Percentiles rank a stretch among this genome's conserved stretches.
These are phyloP conservation scores for Blastomyces gilchristii DNA, from an alignment of 2,329 filamentous ascomycete genomes.

Conservation along the genomic window DNA sequence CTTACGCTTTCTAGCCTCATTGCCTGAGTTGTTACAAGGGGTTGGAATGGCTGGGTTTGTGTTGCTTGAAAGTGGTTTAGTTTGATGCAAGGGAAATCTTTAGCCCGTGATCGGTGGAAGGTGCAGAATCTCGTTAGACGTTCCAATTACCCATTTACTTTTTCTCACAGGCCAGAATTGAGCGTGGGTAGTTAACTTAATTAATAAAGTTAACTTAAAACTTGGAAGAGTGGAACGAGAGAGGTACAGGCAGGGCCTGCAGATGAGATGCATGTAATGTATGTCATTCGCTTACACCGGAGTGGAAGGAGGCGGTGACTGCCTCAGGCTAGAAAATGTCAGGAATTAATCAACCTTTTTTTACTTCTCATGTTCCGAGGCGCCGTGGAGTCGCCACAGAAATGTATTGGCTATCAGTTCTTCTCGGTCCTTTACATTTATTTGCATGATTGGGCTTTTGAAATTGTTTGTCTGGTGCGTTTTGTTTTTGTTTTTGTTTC, in stretches of 20 bases:
- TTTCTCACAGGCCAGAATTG: background rate
- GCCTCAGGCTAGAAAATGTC: slow-evolving; percentile 1
- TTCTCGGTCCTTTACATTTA: background rate
- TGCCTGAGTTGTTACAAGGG: background rate
- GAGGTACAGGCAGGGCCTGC: background rate
- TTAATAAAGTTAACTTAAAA: background rate
- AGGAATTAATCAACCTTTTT: background rate
- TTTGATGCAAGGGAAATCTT: background rate
- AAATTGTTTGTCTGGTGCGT: background rate
- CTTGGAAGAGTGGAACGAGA: background rate
- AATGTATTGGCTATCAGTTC: background rate
- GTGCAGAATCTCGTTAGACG: background rate
- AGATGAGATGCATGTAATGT: background rate
- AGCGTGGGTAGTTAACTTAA: background rate
- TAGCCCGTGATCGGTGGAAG: background rate
- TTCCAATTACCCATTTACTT: too few relatives aligned
- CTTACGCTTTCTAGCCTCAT: background rate
- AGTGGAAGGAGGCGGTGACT: background rate
- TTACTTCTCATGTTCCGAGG: background rate
- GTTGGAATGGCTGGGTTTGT: background rate
- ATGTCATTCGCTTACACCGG: too few relatives aligned
- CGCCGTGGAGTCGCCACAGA: background rate
- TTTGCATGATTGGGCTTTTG: background rate
- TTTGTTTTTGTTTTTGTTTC: background rate
- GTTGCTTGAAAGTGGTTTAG: background rate